These are phyloP conservation scores for Solanum chmielewskii DNA, from an alignment of 257 asterid genomes.

Conservation along the genomic window DNA sequence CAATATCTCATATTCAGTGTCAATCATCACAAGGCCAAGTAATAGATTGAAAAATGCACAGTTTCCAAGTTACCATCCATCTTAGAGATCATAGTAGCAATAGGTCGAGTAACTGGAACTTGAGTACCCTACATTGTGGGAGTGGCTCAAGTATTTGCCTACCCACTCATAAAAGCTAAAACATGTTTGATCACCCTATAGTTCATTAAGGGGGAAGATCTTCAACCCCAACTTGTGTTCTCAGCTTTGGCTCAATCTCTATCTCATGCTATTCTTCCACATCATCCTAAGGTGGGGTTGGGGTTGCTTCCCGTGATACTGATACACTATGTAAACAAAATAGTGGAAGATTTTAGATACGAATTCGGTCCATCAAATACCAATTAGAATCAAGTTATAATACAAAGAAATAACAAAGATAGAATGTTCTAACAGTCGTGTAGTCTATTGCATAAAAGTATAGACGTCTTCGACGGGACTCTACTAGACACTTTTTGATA, in stretches of 20 bases:
- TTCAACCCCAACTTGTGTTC: neutral
- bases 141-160: neutral
- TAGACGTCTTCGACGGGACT: neutral
- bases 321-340: neutral
- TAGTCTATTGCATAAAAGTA: neutral
- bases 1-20: no score
- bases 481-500: neutral
- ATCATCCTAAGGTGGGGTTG: neutral
- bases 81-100: no score
- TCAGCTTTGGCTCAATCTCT: neutral
- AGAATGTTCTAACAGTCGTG: neutral
- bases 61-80: no score
- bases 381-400: neutral
- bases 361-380: no score
- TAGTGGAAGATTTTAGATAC: neutral
- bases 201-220: neutral
- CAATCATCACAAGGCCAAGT: no score
- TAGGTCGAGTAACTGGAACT: neutral
- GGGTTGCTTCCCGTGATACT: neutral
- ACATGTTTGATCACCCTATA: neutral
- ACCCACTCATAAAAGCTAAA: neutral
- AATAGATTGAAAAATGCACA: no score
- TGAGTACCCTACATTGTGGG: neutral
- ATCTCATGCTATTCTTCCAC: neutral
- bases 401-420: neutral